Evolutionary conservation across 352 stramenopile species (phyloP), one percentile per base, ranked within the genome.

Genomic region (Aphanomyces astaci): DNA sequence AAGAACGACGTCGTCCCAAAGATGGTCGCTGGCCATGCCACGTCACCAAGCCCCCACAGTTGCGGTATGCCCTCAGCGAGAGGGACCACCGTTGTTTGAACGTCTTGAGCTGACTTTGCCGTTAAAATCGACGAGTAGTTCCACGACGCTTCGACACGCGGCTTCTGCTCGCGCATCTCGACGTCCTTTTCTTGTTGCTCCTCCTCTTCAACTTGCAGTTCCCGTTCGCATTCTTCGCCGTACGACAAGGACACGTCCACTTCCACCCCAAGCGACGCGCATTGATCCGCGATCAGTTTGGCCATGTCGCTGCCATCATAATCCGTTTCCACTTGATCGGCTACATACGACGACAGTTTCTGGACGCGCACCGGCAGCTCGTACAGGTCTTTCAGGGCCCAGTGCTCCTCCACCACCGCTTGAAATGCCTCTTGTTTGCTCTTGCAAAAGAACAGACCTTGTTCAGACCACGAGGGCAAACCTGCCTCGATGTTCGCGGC

Each of bases 401-500:
- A 89, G 24, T 88, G 55, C 7, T 90, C 81, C 22, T 73, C 53
- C 2, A 84, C 56, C 13, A 84, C 22, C 36, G 86, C 81, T 0
- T 51, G 33, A 1, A 51, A 45, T 24, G 31, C n/a, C 7, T 76
- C 30, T 0, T 69, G 32, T 22, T 75, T 66, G 25, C 77, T 78
- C 19, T 75, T 71, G n/a, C 70, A 72, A 25, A 79, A 95, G 48
- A 93, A 80, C 40, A 94, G 71, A 0, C 85, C 86, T 66, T 89
- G 93, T 24, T 77, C 64, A 17, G 84, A 80, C 88, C 90, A 97
- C 67, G 92, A 86, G 0, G 87, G 55, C 24, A 96, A 33, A 0
- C 88, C 89, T 13, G 73, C 54, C 10, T 79, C 73, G 49, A 81
- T 87, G 51, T 89, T 78, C 3, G 73, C 60, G 55, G 86, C 79